A percentile compares a stretch with the other conserved stretches of the same genome.
Evolutionary conservation across 345 rosid species (phyloP).

Genomic region (Gossypium bickii): DNA sequence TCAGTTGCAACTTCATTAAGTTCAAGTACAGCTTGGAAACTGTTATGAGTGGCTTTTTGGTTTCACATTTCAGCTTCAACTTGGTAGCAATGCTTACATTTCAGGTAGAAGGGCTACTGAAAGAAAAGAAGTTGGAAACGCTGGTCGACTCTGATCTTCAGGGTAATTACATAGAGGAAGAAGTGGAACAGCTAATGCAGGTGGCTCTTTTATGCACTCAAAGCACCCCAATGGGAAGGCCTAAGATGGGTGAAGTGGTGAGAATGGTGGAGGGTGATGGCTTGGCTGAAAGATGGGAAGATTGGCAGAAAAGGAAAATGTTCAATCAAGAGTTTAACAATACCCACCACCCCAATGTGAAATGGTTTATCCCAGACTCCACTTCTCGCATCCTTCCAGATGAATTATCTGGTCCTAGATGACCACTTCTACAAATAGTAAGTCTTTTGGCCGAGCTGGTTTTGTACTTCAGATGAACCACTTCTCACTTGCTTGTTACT

Average conservation of each 20-base stretch:
- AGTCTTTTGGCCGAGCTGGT: not conserved
- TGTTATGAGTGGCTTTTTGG: not conserved
- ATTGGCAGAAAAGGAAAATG: conserved; percentile 88
- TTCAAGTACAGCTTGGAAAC: not conserved
- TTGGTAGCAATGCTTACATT: not conserved
- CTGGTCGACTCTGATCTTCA: conserved; percentile 68
- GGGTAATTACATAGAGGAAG: conserved; percentile 51
- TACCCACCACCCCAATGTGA: conserved; percentile 30
- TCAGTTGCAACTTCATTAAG: not conserved
- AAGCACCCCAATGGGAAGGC: conserved; percentile 69
- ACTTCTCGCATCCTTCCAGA: conserved; percentile 59
- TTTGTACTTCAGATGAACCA: conserved; percentile 17
- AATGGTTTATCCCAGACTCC: conserved; percentile 59
- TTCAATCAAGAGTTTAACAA: conserved; percentile 51
- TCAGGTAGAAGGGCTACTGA: conserved; percentile 91
- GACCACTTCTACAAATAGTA: conserved; percentile 16
- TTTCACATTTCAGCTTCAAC: not conserved
- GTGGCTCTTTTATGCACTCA: conserved; percentile 87
- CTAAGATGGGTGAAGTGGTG: conserved; percentile 89
- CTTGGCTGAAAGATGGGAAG: conserved; percentile 87
- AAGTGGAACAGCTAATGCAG: conserved; percentile 80
- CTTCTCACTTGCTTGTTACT: conserved; percentile 6
- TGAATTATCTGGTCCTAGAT: conserved; percentile 84
- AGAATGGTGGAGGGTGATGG: conserved; percentile 97
- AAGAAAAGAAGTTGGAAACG: conserved; percentile 65